phyloP scores from a whole-genome alignment of 2,329 filamentous ascomycete genomes.

The Sordariomycetes sp. region DNA sequence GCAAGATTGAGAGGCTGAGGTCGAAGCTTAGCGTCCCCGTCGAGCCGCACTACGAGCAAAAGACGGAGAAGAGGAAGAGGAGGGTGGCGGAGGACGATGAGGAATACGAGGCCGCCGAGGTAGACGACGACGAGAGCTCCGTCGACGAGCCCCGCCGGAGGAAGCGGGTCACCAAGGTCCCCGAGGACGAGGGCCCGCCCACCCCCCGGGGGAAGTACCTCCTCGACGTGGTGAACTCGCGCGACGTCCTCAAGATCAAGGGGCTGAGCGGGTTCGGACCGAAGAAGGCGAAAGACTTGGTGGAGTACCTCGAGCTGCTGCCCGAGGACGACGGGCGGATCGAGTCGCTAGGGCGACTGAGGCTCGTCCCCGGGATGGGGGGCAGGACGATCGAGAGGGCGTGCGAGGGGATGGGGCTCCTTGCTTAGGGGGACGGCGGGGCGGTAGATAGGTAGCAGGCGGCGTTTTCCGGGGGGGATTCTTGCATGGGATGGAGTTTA shows the following conservation, averaged over 20 bases:
- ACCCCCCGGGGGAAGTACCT: conserved; percentile 48
- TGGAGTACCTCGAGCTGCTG: conserved; percentile 38
- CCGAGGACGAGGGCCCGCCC: conserved; percentile 26
- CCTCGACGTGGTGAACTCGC: conserved; percentile 60
- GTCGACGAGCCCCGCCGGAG: conserved; percentile 15
- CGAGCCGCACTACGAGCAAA: neutral
- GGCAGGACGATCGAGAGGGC: conserved; percentile 42
- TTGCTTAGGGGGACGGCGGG: neutral
- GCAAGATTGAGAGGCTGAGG: conserved; percentile 54
- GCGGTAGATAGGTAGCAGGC: neutral
- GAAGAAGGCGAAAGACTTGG: conserved; percentile 53
- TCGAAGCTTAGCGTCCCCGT: conserved; percentile 28
- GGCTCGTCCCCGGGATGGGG: conserved; percentile 42
- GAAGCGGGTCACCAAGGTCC: conserved; percentile 5
- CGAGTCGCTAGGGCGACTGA: conserved; percentile 34
- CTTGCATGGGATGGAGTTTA: neutral
- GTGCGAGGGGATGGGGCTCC: conserved; percentile 28
- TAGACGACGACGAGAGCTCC: conserved; percentile 24
- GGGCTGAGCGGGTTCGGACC: conserved; percentile 56
- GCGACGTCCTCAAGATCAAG: conserved; percentile 52
- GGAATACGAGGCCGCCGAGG: conserved; percentile 24
- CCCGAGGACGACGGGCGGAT: conserved; percentile 27
- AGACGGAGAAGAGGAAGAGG: conserved; percentile 15
- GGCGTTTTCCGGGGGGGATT: neutral
- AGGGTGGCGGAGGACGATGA: conserved; percentile 16